Percentiles rank a stretch among this genome's conserved stretches.
Conservation (phyloP, 1,284 basidiomycete genomes). For the Leccinum glutinopallens region DNA sequence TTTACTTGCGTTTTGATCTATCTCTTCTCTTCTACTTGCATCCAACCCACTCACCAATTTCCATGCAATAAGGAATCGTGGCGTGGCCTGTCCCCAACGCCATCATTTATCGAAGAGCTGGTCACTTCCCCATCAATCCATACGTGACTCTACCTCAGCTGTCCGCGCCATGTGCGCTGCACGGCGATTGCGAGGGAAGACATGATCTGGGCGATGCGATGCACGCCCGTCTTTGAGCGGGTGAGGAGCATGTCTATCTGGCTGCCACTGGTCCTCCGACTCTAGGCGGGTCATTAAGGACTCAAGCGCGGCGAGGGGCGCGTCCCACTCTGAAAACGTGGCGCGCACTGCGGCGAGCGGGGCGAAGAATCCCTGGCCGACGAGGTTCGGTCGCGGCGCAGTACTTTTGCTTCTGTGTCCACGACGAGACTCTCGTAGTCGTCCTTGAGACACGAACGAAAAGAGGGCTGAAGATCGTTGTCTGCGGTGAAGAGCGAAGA, state of each 20-base stretch:
- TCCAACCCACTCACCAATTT: too few species aligned
- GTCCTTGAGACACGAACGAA: conserved; percentile 59
- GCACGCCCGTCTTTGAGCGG: conserved; percentile 74
- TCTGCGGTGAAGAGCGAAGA: conserved; percentile 76
- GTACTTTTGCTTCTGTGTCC: conserved; percentile 77
- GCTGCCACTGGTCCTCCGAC: conserved; percentile 56
- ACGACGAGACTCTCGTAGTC: conserved; percentile 84
- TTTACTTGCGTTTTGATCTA: too few species aligned
- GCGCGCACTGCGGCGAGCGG: conserved; percentile 81
- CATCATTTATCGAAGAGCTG: too few species aligned
- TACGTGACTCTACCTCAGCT: conserved; percentile 42
- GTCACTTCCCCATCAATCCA: too few species aligned
- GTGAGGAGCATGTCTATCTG: conserved; percentile 74
- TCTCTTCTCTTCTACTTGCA: too few species aligned
- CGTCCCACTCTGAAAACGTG: conserved; percentile 82
- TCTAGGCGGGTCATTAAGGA: conserved; percentile 65
- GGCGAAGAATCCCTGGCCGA: conserved; percentile 76
- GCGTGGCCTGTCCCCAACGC: too few species aligned
- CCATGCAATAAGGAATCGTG: too few species aligned
- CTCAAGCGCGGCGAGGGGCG: conserved; percentile 71
- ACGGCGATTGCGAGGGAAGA: conserved; percentile 67
- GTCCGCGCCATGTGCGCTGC: conserved; percentile 78
- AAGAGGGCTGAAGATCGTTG: conserved; percentile 61
- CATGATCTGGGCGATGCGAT: conserved; percentile 72
- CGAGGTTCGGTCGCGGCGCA: conserved; percentile 71